A percentile compares a stretch with the other conserved stretches of the same genome.
Evolutionary conservation across 768 basidiomycete genomes (phyloP).

Genomic region (Guyanaporus albipodus): DNA sequence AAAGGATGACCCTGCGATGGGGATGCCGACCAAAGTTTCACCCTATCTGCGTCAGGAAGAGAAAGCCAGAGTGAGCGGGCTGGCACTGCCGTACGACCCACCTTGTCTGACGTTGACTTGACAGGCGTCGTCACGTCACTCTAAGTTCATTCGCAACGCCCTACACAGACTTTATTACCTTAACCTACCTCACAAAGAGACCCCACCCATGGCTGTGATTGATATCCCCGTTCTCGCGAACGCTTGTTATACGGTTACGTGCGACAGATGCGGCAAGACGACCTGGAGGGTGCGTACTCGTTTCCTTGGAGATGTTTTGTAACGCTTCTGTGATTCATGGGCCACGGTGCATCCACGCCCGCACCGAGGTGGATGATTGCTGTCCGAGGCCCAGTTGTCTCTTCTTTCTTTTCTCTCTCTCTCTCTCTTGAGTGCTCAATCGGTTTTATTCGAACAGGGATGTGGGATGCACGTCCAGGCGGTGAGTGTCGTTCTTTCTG

Average conservation of each 20-base stretch:
- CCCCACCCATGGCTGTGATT: conserved; percentile 21
- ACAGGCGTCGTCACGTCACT: conserved; percentile 19
- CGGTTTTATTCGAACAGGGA: conserved; percentile 42
- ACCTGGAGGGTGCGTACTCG: conserved; percentile 60
- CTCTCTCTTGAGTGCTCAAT: conserved; percentile 6
- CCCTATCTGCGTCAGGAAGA: neutral
- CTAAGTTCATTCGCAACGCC: conserved; percentile 12
- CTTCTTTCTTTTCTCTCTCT: too few species aligned
- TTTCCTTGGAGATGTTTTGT: conserved; percentile 26
- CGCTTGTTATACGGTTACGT: conserved; percentile 54
- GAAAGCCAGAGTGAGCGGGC: too few species aligned
- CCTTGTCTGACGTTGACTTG: conserved; percentile 5
- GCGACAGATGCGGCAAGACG: conserved; percentile 59
- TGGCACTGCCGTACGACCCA: neutral
- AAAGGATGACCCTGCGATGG: too few species aligned
- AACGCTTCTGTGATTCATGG: conserved; percentile 17
- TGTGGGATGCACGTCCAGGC: conserved; percentile 64
- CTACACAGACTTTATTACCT: conserved; percentile 31
- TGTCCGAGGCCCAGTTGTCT: conserved; percentile 10
- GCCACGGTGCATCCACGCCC: conserved; percentile 15
- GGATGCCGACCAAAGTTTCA: too few species aligned
- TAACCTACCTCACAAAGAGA: conserved; percentile 27
- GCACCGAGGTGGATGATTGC: conserved; percentile 10
- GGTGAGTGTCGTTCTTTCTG: conserved; percentile 41
- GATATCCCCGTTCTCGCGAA: conserved; percentile 40